Conservation (phyloP, 2,329 filamentous ascomycete species). For the Ophiocordyceps camponoti-floridani region DNA sequence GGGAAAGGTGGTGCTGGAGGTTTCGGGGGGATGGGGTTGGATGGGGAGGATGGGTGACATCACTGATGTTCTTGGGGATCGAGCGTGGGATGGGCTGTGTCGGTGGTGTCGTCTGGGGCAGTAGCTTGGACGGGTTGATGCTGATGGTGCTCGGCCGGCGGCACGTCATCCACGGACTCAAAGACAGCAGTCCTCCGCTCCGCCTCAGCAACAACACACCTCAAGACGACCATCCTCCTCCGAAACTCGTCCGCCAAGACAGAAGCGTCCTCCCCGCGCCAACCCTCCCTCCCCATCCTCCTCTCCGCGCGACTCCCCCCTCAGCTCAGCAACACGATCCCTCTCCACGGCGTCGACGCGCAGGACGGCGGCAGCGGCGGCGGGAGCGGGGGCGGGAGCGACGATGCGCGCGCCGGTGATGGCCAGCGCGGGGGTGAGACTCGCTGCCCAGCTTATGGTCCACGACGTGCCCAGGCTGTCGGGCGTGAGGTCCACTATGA, state of each 20-base stretch:
- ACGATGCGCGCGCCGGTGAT: slow-evolving; percentile 30
- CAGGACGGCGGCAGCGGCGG: slow-evolving; percentile 11
- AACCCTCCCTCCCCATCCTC: slow-evolving; percentile 7
- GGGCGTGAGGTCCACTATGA: slow-evolving; percentile 36
- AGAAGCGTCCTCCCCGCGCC: slow-evolving; percentile 27
- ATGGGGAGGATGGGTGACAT: neutral
- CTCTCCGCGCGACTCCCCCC: neutral
- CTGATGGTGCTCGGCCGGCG: neutral
- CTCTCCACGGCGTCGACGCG: slow-evolving; percentile 19
- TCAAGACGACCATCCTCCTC: slow-evolving; percentile 34
- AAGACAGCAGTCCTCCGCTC: slow-evolving; percentile 22
- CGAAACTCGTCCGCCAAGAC: slow-evolving; percentile 38
- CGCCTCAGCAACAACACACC: slow-evolving; percentile 33
- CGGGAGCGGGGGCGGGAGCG: slow-evolving; percentile 8
- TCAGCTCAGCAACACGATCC: slow-evolving; percentile 13
- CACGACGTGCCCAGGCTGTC: slow-evolving; percentile 22
- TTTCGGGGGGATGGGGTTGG: neutral
- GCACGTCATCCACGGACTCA: slow-evolving; percentile 1
- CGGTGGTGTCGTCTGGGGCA: neutral
- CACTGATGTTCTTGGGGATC: neutral
- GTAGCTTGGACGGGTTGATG: neutral
- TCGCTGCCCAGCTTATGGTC: slow-evolving; percentile 49
- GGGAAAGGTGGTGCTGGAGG: too few relatives aligned
- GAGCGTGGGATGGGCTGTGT: neutral
- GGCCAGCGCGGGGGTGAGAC: slow-evolving; percentile 57